These are phyloP conservation scores for Monosporozyma aerobia DNA, from an alignment of 805 yeast genomes.

Conservation along the genomic window DNA sequence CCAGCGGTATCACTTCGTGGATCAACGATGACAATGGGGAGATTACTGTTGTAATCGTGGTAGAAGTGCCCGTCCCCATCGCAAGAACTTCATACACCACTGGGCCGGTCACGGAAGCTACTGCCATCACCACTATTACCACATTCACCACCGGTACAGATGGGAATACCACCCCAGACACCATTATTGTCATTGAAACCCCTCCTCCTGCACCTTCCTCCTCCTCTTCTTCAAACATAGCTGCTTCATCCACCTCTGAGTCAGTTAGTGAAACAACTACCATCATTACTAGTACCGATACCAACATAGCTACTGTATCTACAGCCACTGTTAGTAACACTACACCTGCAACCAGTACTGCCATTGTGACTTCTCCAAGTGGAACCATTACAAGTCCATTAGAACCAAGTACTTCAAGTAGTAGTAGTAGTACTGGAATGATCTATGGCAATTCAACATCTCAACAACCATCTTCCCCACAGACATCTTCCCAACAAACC, in stretches of 20 bases:
- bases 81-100: not conserved
- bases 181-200: conserved; percentile 3
- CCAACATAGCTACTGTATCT: not conserved
- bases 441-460: too few relatives aligned
- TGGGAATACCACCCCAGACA: not conserved
- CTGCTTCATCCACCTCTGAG: too few relatives aligned
- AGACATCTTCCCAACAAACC: too few relatives aligned
- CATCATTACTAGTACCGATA: not conserved
- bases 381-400: too few relatives aligned
- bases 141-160: not conserved
- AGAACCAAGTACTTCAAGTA: too few relatives aligned
- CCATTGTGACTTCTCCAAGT: too few relatives aligned
- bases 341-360: too few relatives aligned
- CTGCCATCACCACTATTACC: not conserved
- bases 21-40: not conserved
- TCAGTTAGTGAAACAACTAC: not conserved
- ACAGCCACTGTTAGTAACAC: not conserved
- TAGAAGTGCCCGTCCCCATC: not conserved
- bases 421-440: too few relatives aligned
- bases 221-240: not conserved
- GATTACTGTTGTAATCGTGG: not conserved
- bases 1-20: not conserved
- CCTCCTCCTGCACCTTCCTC: too few relatives aligned
- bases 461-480: too few relatives aligned
- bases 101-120: not conserved